Base-by-base conservation (phyloP, 306 rosid genomes). In the Pyrus pyrifolia region DNA sequence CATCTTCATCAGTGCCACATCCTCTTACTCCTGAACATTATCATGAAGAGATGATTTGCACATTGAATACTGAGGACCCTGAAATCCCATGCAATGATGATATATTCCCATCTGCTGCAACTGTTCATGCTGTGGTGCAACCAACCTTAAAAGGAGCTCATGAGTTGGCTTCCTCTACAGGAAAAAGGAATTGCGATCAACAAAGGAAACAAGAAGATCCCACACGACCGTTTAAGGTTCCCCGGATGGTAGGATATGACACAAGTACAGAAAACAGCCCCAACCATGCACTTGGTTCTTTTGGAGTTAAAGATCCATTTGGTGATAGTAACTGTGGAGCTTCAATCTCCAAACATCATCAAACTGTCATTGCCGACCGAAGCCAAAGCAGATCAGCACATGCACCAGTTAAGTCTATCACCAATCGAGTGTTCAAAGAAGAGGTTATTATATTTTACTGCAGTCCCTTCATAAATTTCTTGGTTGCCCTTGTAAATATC, bases 41-140 rank as follows among this genome's bases (percentile, higher is more conserved):
- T 25, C 78, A 62, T 14, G 86, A 76, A 60, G 81, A 66, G 63
- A 60, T 65, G 87, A 18, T 62, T 62, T 93, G 98, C 68, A 14
- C 40, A 53, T 75, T 93, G 72, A 93, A 89, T 76, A 81, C 81
- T 2, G 97, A 93, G 86, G 91, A 88, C 66, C 82, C 87, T 19
- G 89, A 88, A 55, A 72, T 93, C 78, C 98, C 98, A 2, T 65
- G 69, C 78, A 83, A 93, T 61, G 91, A 87, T 23, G 53, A 46
- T 57, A 22, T 71, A 40, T 53, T 57, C 38, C 9, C 12, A 42
- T 76, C 79, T 30, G 18, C 18, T 45, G 53, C 14, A 59, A 70
- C 58, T 64, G 77, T 82, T 70, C 62, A 21, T 65, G 33, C 71
- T 13, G 53, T 21, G 55, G 30, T 40, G 68, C 81, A 73, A 53